Evolutionary conservation across 2,329 filamentous ascomycete genomes (phyloP).

Genomic region (Botrytis medusae): DNA sequence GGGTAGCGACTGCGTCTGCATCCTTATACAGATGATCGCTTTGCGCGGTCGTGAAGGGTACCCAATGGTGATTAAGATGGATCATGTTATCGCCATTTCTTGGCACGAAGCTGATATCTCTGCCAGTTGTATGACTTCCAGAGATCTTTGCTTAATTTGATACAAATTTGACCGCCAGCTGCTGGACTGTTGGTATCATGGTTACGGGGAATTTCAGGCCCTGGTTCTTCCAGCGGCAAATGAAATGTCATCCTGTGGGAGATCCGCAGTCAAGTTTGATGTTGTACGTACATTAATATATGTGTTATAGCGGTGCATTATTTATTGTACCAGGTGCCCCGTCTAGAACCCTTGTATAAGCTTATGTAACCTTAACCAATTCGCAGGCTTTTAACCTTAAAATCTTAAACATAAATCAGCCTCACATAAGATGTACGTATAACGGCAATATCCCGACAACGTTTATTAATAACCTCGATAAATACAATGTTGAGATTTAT

Average conservation of each 20-base stretch:
- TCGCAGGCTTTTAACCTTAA: neutral
- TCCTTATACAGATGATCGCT: neutral
- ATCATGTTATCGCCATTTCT: neutral
- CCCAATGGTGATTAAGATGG: neutral
- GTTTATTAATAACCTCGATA: neutral
- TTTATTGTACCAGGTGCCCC: neutral
- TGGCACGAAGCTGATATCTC: neutral
- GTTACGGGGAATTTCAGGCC: neutral
- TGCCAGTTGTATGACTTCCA: neutral
- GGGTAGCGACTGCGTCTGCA: neutral
- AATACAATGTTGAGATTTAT: neutral
- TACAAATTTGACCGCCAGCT: neutral
- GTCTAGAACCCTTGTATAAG: neutral
- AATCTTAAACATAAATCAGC: neutral
- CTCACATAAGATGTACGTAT: neutral
- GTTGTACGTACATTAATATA: constrained; percentile 5
- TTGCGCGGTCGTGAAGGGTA: neutral
- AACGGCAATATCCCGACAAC: neutral
- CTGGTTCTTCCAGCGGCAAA: neutral
- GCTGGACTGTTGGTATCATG: neutral
- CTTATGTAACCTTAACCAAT: constrained; percentile 2
- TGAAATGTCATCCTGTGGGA: neutral
- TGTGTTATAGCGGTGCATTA: neutral
- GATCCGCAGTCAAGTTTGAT: neutral
- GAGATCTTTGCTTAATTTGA: neutral